Percentiles rank a stretch among this genome's conserved stretches.
phyloP scores from a whole-genome alignment of 345 rosid genomes.

The Microthlaspi erraticum region DNA sequence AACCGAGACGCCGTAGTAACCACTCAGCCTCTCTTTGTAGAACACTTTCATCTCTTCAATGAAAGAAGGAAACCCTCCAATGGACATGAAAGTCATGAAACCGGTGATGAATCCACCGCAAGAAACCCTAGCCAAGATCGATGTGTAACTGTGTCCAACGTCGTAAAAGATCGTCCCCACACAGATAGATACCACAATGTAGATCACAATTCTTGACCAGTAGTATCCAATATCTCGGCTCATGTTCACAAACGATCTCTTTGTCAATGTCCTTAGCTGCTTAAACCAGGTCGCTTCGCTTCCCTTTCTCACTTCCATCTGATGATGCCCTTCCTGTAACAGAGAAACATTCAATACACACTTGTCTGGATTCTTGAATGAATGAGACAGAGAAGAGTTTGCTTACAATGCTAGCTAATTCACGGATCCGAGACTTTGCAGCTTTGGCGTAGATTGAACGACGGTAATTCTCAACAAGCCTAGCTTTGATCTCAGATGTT shows the following conservation, averaged over 20 bases:
- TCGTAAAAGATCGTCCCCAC: conserved; percentile 71
- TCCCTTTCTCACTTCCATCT: conserved; percentile 43
- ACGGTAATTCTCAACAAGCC: conserved; percentile 72
- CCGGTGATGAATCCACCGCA: conserved; percentile 80
- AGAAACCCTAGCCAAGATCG: conserved; percentile 73
- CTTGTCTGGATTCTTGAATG: conserved; percentile 10
- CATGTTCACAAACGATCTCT: conserved; percentile 77
- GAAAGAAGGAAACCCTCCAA: conserved; percentile 91
- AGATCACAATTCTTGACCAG: conserved; percentile 80
- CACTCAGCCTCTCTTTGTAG: conserved; percentile 67
- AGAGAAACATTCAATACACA: background rate
- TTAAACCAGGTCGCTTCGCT: conserved; percentile 69
- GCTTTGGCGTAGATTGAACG: conserved; percentile 59
- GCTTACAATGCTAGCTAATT: conserved; percentile 69
- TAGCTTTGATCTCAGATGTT: conserved; percentile 75
- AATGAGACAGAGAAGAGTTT: background rate
- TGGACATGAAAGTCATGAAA: conserved; percentile 86
- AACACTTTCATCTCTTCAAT: conserved; percentile 86
- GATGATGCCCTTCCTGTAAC: conserved; percentile 61
- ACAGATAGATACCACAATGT: conserved; percentile 68
- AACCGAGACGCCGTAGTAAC: conserved; percentile 80
- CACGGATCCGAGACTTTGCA: conserved; percentile 58
- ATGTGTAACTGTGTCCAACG: conserved; percentile 66
- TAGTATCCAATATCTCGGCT: conserved; percentile 77
- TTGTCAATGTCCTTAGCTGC: conserved; percentile 67